phyloP scores from a whole-genome alignment of 768 basidiomycete genomes.

The Hebeloma cylindrosporum region DNA sequence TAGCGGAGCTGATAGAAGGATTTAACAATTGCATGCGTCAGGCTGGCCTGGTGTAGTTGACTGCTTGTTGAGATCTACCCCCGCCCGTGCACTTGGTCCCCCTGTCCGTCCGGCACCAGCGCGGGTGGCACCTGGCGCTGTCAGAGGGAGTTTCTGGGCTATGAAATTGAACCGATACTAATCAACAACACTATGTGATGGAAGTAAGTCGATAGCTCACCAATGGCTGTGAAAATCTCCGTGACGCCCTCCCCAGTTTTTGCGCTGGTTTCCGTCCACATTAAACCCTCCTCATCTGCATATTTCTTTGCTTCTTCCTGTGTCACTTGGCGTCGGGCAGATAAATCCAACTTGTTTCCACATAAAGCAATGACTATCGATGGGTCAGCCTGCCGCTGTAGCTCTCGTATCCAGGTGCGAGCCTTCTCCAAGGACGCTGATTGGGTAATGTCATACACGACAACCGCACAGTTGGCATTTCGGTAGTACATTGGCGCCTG shows the following conservation, averaged over 20 bases:
- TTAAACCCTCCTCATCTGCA: constrained; percentile 86
- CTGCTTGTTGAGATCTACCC: constrained; percentile 83
- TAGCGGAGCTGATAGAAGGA: neutral
- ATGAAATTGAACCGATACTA: constrained; percentile 13
- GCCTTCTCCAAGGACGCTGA: constrained; percentile 91
- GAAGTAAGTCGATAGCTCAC: constrained; percentile 34
- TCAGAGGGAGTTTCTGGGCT: constrained; percentile 91
- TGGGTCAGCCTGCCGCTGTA: constrained; percentile 97
- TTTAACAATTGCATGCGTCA: constrained; percentile 79
- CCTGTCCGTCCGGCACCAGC: constrained; percentile 52
- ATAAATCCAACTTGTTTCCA: constrained; percentile 92
- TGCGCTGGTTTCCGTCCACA: constrained; percentile 92
- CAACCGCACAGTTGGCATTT: constrained; percentile 91
- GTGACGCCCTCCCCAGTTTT: constrained; percentile 86
- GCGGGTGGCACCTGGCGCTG: constrained; percentile 65
- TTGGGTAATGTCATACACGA: constrained; percentile 96
- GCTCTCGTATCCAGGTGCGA: constrained; percentile 92
- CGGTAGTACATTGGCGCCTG: constrained; percentile 97
- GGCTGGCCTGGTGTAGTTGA: constrained; percentile 48
- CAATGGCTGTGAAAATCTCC: constrained; percentile 85
- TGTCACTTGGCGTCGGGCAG: constrained; percentile 80
- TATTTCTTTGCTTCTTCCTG: constrained; percentile 91
- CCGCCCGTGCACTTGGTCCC: constrained; percentile 54
- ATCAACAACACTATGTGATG: constrained; percentile 3
- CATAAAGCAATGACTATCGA: constrained; percentile 95